Percentiles rank a stretch among this genome's conserved stretches.
phyloP scores from a whole-genome alignment of 805 yeast genomes.

The Clavispora fructus region DNA sequence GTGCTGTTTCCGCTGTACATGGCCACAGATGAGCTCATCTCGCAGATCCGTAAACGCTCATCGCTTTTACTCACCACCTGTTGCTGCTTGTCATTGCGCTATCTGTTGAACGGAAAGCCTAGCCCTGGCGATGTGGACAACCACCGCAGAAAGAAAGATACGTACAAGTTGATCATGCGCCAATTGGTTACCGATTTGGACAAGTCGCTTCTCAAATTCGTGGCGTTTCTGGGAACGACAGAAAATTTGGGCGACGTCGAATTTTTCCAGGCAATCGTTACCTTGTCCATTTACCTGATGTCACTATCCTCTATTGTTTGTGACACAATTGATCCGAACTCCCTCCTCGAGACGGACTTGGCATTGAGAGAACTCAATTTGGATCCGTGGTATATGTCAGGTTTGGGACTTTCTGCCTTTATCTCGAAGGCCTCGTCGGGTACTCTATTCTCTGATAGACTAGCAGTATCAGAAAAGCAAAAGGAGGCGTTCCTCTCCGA shows the following conservation, averaged over 20 bases:
- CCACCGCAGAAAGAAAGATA: conserved; percentile 19
- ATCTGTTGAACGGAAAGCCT: conserved; percentile 24
- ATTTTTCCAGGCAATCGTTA: conserved; percentile 62
- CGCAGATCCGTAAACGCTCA: conserved; percentile 44
- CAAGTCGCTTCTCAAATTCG: conserved; percentile 31
- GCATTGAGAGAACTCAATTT: conserved; percentile 38
- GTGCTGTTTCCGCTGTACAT: conserved; percentile 58
- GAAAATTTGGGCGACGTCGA: conserved; percentile 36
- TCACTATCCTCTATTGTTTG: conserved; percentile 46
- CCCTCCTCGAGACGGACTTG: conserved; percentile 8
- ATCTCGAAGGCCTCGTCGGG: conserved; percentile 48
- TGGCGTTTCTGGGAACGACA: conserved; percentile 18
- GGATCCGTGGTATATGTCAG: conserved; percentile 69
- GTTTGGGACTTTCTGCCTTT: conserved; percentile 60
- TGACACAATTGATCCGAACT: conserved; percentile 12
- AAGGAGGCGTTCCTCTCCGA: conserved; percentile 1
- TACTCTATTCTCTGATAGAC: conserved; percentile 14
- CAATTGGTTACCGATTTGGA: conserved; percentile 49
- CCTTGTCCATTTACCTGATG: conserved; percentile 59
- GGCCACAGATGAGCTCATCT: conserved; percentile 45
- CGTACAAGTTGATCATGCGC: conserved; percentile 37
- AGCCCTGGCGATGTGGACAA: conserved; percentile 22
- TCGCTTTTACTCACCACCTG: conserved; percentile 64
- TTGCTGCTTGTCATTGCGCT: conserved; percentile 59
- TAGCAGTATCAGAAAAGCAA: neutral